Conservation (phyloP, 805 yeast species). For the Schizosaccharomyces pombe region DNA sequence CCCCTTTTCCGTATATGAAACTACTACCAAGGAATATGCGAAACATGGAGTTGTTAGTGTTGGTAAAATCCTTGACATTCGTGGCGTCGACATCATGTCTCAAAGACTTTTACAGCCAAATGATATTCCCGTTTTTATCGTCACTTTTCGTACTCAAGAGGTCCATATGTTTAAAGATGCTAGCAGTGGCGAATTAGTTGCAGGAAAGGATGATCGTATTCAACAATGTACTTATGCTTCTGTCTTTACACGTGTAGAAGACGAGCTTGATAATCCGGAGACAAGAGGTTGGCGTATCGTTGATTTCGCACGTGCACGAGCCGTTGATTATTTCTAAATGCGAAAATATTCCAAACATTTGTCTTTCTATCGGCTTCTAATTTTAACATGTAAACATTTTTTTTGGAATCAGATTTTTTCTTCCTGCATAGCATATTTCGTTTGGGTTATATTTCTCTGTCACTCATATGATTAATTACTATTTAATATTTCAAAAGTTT, state of each 20-base stretch:
- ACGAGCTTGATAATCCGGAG: conserved; percentile 65
- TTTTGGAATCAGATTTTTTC: not conserved
- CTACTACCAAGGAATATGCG: conserved; percentile 73
- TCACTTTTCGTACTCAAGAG: conserved; percentile 92
- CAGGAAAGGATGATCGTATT: conserved; percentile 86
- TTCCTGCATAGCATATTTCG: too few species aligned
- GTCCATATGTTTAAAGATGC: conserved; percentile 68
- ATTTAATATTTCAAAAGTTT: too few species aligned
- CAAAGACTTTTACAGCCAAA: conserved; percentile 76
- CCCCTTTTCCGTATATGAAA: conserved; percentile 81
- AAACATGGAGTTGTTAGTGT: conserved; percentile 84
- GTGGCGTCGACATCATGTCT: conserved; percentile 81
- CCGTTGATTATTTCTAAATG: conserved; percentile 36
- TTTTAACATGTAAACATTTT: not conserved
- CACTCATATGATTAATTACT: too few species aligned
- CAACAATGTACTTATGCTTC: conserved; percentile 83
- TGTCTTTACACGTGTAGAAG: conserved; percentile 84
- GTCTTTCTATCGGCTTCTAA: not conserved
- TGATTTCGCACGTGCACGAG: conserved; percentile 83
- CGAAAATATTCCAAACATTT: not conserved
- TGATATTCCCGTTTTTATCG: conserved; percentile 76
- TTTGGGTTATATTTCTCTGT: too few species aligned
- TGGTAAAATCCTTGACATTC: conserved; percentile 72
- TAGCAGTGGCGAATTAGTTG: conserved; percentile 83
- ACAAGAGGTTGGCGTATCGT: conserved; percentile 95